Evolutionary conservation across 495 filamentous ascomycete genomes (phyloP).

Genomic region (Xylaria sp.): DNA sequence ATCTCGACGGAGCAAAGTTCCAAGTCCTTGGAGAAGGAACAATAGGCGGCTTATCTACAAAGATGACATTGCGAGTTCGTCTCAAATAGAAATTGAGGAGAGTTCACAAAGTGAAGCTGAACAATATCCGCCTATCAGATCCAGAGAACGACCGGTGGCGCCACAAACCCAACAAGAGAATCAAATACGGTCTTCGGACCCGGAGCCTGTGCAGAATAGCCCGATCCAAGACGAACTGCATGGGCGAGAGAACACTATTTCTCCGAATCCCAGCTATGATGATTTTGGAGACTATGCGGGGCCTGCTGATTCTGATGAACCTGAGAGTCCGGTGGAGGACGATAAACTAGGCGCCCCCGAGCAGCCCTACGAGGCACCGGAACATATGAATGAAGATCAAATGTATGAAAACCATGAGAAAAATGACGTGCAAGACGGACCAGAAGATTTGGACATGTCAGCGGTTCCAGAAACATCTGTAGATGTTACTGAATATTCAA

Average conservation of each 20-base stretch:
- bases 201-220: conserved; percentile 1
- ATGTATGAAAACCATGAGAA: conserved; percentile 6
- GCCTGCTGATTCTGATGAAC: conserved; percentile 10
- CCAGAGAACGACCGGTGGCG: conserved; percentile 19
- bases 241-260: conserved; percentile 1
- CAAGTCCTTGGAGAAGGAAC: conserved; percentile 53
- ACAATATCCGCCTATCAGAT: conserved; percentile 20
- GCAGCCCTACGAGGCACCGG: not conserved
- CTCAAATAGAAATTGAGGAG: conserved; percentile 47
- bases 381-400: conserved; percentile 16
- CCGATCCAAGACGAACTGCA: conserved; percentile 7
- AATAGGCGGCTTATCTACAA: conserved; percentile 40
- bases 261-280: conserved; percentile 15
- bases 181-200: not conserved
- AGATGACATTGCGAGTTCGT: conserved; percentile 40
- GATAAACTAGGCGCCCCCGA: not conserved
- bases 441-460: not conserved
- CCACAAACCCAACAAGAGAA: conserved; percentile 6
- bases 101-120: conserved; percentile 39
- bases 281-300: conserved; percentile 19
- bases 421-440: not conserved
- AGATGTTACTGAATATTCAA: conserved; percentile 42
- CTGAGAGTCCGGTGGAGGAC: not conserved
- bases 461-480: not conserved
- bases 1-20: conserved; percentile 50